Percentiles rank a stretch among this genome's conserved stretches.
These are phyloP conservation scores for Eimeria sp. DNA, from an alignment of 169 alveolate species.

Conservation along the genomic window DNA sequence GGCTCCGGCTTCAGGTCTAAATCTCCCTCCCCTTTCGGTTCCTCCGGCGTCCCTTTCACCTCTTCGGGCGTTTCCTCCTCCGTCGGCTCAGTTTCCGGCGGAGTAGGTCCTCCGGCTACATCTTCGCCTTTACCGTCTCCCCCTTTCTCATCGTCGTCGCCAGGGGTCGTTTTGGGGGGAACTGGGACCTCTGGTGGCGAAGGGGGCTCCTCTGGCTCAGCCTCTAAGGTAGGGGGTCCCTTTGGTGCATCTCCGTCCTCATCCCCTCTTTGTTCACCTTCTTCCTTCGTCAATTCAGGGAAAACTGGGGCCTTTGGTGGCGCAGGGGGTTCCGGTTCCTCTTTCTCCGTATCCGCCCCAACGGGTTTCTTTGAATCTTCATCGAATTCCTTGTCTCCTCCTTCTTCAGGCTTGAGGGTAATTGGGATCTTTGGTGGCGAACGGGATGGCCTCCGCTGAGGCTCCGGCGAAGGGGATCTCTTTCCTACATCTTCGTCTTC, in stretches of 20 bases:
- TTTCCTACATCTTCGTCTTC: not conserved
- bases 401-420: no score
- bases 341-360: no score
- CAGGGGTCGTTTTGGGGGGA: not conserved
- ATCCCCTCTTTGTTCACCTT: no score
- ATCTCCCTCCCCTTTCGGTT: not conserved
- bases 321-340: no score
- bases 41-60: not conserved
- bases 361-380: no score
- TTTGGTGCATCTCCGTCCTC: no score
- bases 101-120: not conserved
- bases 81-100: not conserved
- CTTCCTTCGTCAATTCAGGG: no score
- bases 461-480: no score
- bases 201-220: not conserved
- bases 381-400: no score
- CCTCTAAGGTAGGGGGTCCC: not conserved
- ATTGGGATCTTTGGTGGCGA: no score
- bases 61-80: not conserved
- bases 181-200: not conserved
- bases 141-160: not conserved
- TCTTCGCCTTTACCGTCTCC: not conserved
- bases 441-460: no score
- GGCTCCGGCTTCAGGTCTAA: not conserved
- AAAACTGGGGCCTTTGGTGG: no score